These are phyloP conservation scores for Achaetomiella virescens DNA, from an alignment of 495 filamentous ascomycete genomes.

Conservation along the genomic window DNA sequence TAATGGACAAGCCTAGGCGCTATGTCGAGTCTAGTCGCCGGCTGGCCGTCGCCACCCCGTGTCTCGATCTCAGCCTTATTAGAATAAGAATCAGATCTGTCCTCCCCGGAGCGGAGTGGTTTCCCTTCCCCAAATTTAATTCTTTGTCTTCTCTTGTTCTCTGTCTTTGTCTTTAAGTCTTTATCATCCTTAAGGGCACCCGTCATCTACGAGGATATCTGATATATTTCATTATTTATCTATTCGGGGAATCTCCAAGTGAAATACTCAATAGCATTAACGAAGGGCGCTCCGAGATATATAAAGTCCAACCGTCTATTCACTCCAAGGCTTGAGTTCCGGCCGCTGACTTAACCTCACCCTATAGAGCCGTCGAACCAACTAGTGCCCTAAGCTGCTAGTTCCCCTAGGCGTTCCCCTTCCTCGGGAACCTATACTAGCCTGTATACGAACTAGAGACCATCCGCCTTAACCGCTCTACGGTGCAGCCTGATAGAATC, in stretches of 20 bases:
- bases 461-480: conserved; percentile 15
- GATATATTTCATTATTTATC: too few relatives aligned
- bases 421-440: conserved; percentile 18
- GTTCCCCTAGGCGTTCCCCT: conserved; percentile 9
- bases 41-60: background rate
- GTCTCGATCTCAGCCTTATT: background rate
- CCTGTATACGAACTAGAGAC: conserved; percentile 19
- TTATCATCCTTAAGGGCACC: too few relatives aligned
- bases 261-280: too few relatives aligned
- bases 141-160: too few relatives aligned
- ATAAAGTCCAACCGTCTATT: too few relatives aligned
- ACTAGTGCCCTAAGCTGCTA: background rate
- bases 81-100: background rate
- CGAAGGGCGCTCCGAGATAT: too few relatives aligned
- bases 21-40: background rate
- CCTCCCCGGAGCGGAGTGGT: too few relatives aligned
- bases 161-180: too few relatives aligned
- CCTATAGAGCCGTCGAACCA: background rate
- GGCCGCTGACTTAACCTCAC: too few relatives aligned
- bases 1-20: background rate
- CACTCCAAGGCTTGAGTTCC: too few relatives aligned
- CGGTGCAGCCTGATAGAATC: conserved; percentile 13
- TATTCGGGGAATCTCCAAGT: too few relatives aligned
- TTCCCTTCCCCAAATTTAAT: background rate
- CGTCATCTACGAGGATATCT: too few relatives aligned